A percentile compares a stretch with the other conserved stretches of the same genome.
Conservation (phyloP, 345 rosid genomes). For the Xanthoceras sorbifolium region DNA sequence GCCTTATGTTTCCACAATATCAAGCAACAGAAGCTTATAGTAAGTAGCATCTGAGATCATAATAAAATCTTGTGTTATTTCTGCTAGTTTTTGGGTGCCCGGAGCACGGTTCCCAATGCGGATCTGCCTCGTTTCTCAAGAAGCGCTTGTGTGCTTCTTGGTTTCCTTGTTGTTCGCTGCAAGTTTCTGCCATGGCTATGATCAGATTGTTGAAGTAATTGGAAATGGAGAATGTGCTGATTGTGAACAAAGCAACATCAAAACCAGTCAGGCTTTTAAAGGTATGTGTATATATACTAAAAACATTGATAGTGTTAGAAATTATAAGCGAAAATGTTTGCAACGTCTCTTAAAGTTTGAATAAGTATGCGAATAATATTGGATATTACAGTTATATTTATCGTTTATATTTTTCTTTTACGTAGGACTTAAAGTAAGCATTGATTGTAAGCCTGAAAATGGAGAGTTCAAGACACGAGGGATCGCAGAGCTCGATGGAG, state of each 20-base stretch:
- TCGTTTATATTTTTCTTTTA: not conserved
- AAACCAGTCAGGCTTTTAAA: conserved; percentile 33
- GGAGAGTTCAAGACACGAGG: conserved; percentile 64
- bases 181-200: not conserved
- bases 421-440: conserved; percentile 67
- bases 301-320: too few species aligned
- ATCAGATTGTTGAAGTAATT: conserved; percentile 26
- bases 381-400: too few species aligned
- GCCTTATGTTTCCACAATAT: too few species aligned
- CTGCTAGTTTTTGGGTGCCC: not conserved
- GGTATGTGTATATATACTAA: conserved; percentile 21
- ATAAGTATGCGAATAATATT: too few species aligned
- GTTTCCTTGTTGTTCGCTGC: not conserved
- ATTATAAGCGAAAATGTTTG: too few species aligned
- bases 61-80: not conserved
- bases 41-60: not conserved
- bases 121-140: not conserved
- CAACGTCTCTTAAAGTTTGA: too few species aligned
- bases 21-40: not conserved
- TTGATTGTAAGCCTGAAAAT: conserved; percentile 62
- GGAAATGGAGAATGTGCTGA: conserved; percentile 46
- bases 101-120: not conserved
- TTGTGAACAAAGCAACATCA: conserved; percentile 29
- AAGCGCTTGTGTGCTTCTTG: not conserved
- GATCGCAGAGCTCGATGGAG: conserved; percentile 49